Evolutionary conservation across 768 basidiomycete species (phyloP).

Genomic region (Amanita fuliginea): DNA sequence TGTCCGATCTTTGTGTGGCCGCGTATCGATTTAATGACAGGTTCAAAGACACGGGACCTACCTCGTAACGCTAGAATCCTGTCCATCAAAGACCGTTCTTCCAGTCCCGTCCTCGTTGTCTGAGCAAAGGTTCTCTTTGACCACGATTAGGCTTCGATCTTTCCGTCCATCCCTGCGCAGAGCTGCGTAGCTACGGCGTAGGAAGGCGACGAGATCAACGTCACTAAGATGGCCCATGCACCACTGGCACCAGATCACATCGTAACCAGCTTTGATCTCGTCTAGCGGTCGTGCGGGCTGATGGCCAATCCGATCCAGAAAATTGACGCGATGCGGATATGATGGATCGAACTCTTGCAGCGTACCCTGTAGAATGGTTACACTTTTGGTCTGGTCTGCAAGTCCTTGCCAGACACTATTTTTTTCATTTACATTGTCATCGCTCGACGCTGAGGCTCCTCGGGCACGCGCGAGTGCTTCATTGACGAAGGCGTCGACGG

Average conservation of each 20-base stretch:
- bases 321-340: conserved; percentile 29
- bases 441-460: conserved; percentile 10
- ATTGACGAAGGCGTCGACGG: conserved; percentile 66
- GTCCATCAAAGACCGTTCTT: conserved; percentile 58
- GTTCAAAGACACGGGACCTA: conserved; percentile 15
- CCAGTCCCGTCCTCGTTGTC: conserved; percentile 41
- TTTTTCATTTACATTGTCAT: background rate
- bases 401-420: conserved; percentile 54
- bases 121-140: conserved; percentile 85
- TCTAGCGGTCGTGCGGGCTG: conserved; percentile 27
- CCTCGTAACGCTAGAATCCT: conserved; percentile 90
- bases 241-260: conserved; percentile 97
- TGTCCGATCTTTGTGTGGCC: conserved; percentile 53
- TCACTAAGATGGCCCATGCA: conserved; percentile 84
- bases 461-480: conserved; percentile 45
- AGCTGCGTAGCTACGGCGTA: conserved; percentile 50
- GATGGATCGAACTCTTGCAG: conserved; percentile 77
- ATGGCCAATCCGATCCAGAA: conserved; percentile 61
- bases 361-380: conserved; percentile 69
- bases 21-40: conserved; percentile 4
- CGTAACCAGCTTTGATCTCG: conserved; percentile 58
- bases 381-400: conserved; percentile 50
- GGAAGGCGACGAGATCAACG: conserved; percentile 65
- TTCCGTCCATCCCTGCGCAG: conserved; percentile 32
- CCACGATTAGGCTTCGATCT: conserved; percentile 55